A percentile compares a stretch with the other conserved stretches of the same genome.
phyloP scores from a whole-genome alignment of 2,329 filamentous ascomycete species.

The Fusarium anguioides region DNA sequence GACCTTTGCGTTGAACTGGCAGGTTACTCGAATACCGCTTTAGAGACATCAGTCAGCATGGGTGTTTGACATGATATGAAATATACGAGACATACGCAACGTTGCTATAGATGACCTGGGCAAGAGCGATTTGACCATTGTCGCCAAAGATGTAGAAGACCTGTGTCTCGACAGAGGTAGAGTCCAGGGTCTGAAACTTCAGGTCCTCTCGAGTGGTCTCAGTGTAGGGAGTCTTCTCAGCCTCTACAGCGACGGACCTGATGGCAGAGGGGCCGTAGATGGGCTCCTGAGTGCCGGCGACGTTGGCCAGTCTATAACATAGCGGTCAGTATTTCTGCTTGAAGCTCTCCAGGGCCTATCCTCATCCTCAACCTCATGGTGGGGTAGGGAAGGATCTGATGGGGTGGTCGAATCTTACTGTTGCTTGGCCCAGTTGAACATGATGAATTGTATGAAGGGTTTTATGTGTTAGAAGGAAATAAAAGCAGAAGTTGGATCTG shows the following conservation, averaged over 20 bases:
- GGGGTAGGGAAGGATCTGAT: constrained; percentile 17
- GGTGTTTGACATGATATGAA: background rate
- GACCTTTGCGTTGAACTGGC: constrained; percentile 94
- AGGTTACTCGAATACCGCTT: constrained; percentile 89
- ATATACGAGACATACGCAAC: constrained; percentile 74
- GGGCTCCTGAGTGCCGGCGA: constrained; percentile 95
- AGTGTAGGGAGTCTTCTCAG: constrained; percentile 81
- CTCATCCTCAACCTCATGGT: background rate
- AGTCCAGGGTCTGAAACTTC: constrained; percentile 83
- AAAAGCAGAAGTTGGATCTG: background rate
- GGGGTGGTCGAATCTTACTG: constrained; percentile 68
- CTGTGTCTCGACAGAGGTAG: constrained; percentile 93
- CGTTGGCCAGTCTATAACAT: constrained; percentile 71
- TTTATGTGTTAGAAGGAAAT: background rate
- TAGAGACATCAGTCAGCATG: constrained; percentile 39
- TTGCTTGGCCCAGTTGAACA: constrained; percentile 96
- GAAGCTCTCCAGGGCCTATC: constrained; percentile 9
- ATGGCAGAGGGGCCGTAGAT: constrained; percentile 93
- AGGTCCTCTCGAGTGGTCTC: constrained; percentile 81
- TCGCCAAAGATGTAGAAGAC: constrained; percentile 91
- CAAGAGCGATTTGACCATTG: constrained; percentile 78
- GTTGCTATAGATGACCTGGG: constrained; percentile 97
- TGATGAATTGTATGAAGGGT: constrained; percentile 55
- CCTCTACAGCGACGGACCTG: constrained; percentile 84
- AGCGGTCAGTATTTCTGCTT: constrained; percentile 38